These are phyloP conservation scores for Fragaria vesca DNA, from an alignment of 306 rosid genomes.

Conservation along the genomic window DNA sequence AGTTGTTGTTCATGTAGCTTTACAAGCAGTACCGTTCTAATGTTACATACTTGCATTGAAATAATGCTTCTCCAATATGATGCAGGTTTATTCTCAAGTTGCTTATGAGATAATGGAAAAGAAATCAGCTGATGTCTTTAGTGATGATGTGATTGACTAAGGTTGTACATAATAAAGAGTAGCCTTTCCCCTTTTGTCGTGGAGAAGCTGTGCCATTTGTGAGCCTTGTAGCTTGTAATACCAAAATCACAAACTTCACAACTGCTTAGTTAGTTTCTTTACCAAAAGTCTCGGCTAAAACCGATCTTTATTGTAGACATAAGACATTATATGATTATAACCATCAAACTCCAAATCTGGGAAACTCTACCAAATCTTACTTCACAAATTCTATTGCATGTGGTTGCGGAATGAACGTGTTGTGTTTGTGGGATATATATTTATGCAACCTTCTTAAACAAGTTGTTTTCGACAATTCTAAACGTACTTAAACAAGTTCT, in stretches of 20 bases:
- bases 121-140: conserved; percentile 77
- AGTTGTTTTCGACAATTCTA: too few relatives aligned
- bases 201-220: neutral
- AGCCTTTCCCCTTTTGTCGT: neutral
- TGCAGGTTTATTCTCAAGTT: conserved; percentile 95
- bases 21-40: neutral
- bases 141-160: conserved; percentile 59
- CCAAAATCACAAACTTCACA: neutral
- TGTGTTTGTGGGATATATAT: neutral
- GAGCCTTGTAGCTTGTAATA: conserved; percentile 12
- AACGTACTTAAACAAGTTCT: too few relatives aligned
- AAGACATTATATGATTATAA: too few relatives aligned
- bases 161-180: neutral
- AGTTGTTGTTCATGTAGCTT: neutral
- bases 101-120: conserved; percentile 96
- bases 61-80: conserved; percentile 3
- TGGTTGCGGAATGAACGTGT: too few relatives aligned
- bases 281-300: neutral
- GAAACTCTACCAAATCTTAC: neutral
- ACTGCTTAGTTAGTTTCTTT: neutral
- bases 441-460: neutral
- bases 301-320: too few relatives aligned
- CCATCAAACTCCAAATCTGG: neutral
- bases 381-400: neutral
- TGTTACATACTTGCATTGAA: neutral